These are phyloP conservation scores for Venturia carpophila DNA, from an alignment of 2,329 filamentous ascomycete species.

Conservation along the genomic window DNA sequence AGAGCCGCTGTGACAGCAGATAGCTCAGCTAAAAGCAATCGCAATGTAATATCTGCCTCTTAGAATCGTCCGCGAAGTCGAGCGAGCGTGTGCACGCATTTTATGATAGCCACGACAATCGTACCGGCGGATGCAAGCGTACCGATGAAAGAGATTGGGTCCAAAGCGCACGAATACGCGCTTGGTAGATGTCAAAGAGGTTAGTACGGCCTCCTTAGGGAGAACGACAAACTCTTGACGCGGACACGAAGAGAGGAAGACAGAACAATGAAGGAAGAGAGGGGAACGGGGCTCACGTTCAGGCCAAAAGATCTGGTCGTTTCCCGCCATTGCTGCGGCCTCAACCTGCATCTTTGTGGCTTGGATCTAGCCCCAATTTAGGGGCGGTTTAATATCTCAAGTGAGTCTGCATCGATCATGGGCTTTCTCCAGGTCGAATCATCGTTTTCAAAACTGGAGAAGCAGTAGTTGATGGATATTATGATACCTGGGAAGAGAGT, in stretches of 20 bases:
- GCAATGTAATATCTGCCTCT: constrained; percentile 34
- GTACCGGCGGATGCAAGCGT: constrained; percentile 30
- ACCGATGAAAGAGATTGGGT: constrained; percentile 32
- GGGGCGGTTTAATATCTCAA: neutral
- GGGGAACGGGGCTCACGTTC: neutral
- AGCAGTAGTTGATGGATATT: too few relatives aligned
- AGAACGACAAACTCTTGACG: neutral
- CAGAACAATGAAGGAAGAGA: neutral
- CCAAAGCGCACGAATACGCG: constrained; percentile 23
- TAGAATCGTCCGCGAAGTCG: constrained; percentile 30
- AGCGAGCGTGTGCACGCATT: constrained; percentile 29
- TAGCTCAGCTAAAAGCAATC: constrained; percentile 31
- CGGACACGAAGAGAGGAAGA: neutral
- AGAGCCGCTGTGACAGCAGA: constrained; percentile 32
- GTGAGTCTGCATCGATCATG: neutral
- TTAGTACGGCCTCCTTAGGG: neutral
- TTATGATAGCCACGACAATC: constrained; percentile 29
- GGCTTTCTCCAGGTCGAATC: neutral
- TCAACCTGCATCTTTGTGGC: constrained; percentile 5
- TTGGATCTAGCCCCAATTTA: neutral
- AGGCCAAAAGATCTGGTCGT: neutral
- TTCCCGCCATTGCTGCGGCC: neutral
- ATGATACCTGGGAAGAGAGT: too few relatives aligned
- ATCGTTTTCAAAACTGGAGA: neutral
- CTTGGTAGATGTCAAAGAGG: neutral